Evolutionary conservation across 805 yeast genomes (phyloP), one percentile per base, ranked within the genome.

Genomic region (Pichia cabralensis): DNA sequence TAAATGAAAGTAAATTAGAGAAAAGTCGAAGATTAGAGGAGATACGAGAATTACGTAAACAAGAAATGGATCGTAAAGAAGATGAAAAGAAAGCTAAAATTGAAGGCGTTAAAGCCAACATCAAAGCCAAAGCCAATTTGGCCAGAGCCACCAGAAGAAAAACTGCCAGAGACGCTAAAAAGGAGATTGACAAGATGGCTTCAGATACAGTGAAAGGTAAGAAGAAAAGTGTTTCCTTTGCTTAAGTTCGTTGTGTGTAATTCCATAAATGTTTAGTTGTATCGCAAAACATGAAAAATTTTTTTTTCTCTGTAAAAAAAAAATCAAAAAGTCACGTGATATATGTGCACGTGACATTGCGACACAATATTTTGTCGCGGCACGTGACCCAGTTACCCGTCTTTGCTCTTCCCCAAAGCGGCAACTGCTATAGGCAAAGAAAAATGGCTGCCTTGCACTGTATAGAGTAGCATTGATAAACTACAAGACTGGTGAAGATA

Each of bases 11-110:
- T 46, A 92, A 86, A 58, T 64, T 92, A 37, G 98, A 89, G 53
- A 84, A 83, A 52, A 78, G 95, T 1, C 74, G 83, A 52, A 77
- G 94, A 57, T 65, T 92, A 31, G 96, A 89, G 57, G 94, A 83
- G 47, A 73, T 89, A 39, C 71, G 98, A 51, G 95, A 85, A 28
- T 64, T 85, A 44, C 84, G 81, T 62, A 74, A 84, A 50, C 69
- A 78, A 58, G 97, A 92, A 56, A 73, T 89, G 43, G 96, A 89
- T 54, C 65, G 80, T 53, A 80, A 79, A 52, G 96, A 89, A 48
- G 69, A 70, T 35, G 74, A 62, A 22, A 84, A 85, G 61, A 61
- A 67, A 40, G 69, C 65, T 36, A 78, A 78, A 53, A 57, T 86
- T 28, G 94, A 85, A 43, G 73, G 65, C 37, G 88, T 81, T 56